Percentiles rank a stretch among this genome's conserved stretches.
These are phyloP conservation scores for Globisporangium acanthophoron DNA, from an alignment of 352 stramenopile species.

Conservation along the genomic window DNA sequence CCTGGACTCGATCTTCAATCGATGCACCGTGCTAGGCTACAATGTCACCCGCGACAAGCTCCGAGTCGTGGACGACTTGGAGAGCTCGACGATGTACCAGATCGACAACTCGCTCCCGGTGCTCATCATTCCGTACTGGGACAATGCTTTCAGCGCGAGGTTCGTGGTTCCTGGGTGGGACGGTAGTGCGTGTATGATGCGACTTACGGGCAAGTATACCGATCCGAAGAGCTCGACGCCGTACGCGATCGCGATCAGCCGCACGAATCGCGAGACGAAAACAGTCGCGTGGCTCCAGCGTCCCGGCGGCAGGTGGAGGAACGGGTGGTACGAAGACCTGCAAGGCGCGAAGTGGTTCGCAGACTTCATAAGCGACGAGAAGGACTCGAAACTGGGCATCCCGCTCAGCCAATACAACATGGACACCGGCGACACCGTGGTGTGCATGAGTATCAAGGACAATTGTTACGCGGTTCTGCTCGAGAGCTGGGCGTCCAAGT, in stretches of 20 bases:
- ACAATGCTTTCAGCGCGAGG: conserved; percentile 4
- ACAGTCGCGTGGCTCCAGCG: conserved; percentile 19
- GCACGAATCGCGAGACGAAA: conserved; percentile 16
- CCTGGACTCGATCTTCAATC: conserved; percentile 15
- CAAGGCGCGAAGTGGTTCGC: conserved; percentile 8
- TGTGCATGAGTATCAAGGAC: not conserved
- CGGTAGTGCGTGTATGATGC: conserved; percentile 13
- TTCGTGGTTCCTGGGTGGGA: conserved; percentile 8
- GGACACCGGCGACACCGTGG: not conserved
- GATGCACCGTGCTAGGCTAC: conserved; percentile 18
- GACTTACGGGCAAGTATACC: conserved; percentile 6
- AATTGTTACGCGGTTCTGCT: not conserved
- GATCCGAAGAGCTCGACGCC: not conserved
- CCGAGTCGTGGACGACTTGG: conserved; percentile 17
- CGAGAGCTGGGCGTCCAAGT: conserved; percentile 1
- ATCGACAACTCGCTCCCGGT: conserved; percentile 12
- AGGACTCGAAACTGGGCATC: not conserved
- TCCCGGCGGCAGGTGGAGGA: conserved; percentile 20
- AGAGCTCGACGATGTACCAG: not conserved
- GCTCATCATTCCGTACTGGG: conserved; percentile 12
- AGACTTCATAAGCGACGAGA: conserved; percentile 3
- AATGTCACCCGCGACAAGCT: conserved; percentile 22
- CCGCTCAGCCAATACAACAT: conserved; percentile 5
- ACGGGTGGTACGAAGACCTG: conserved; percentile 31
- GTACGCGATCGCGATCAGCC: conserved; percentile 5